A percentile compares a stretch with the other conserved stretches of the same genome.
phyloP scores from a whole-genome alignment of 352 stramenopile genomes.

The Peronospora belbahrii region DNA sequence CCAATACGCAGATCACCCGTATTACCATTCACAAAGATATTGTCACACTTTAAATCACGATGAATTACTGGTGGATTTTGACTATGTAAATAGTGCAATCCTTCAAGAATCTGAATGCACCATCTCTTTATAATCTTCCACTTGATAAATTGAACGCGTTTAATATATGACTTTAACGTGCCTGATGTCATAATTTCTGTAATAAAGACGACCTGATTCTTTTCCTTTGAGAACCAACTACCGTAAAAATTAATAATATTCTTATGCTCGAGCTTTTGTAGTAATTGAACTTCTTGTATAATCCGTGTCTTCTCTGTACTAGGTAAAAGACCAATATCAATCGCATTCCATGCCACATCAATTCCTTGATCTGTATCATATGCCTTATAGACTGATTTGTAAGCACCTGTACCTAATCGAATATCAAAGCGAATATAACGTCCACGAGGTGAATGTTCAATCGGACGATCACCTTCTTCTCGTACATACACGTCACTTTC shows the following conservation, averaged over 20 bases:
- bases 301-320: constrained; percentile 92
- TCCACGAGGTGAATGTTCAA: constrained; percentile 74
- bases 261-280: constrained; percentile 96
- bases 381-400: constrained; percentile 89
- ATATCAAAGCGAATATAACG: constrained; percentile 85
- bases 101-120: constrained; percentile 96
- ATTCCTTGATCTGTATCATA: constrained; percentile 99
- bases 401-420: constrained; percentile 72
- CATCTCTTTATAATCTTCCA: constrained; percentile 98
- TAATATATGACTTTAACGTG: constrained; percentile 94
- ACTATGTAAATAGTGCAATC: constrained; percentile 89
- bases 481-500: constrained; percentile 64
- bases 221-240: constrained; percentile 97
- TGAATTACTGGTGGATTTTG: constrained; percentile 89
- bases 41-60: constrained; percentile 91
- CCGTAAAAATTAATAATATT: constrained; percentile 99
- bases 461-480: constrained; percentile 61
- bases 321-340: constrained; percentile 94
- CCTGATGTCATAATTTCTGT: constrained; percentile 98
- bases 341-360: constrained; percentile 98
- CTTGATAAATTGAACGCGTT: constrained; percentile 95
- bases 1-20: constrained; percentile 96
- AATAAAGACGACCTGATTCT: constrained; percentile 98
- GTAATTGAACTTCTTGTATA: constrained; percentile 95
- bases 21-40: constrained; percentile 98